Evolutionary conservation across 495 filamentous ascomycete species (phyloP).

Genomic region (Tuber melanosporum): DNA sequence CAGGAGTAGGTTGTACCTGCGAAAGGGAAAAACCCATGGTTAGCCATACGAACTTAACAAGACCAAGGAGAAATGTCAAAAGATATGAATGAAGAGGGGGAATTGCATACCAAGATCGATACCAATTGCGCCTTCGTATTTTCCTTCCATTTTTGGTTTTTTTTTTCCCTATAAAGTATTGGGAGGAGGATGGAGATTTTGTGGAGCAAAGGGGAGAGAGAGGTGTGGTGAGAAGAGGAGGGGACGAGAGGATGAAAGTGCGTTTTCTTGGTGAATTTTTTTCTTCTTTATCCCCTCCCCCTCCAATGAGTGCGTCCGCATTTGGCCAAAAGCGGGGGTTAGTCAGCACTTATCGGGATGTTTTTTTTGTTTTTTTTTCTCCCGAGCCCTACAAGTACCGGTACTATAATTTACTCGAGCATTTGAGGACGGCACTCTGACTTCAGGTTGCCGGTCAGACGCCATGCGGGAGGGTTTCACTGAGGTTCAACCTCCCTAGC

Average conservation of each 20-base stretch:
- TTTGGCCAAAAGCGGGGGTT: constrained; percentile 29
- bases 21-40: constrained; percentile 30
- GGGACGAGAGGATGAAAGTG: constrained; percentile 33
- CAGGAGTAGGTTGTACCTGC: constrained; percentile 98
- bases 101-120: constrained; percentile 82
- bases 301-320: constrained; percentile 30
- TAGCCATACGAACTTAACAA: neutral
- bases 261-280: constrained; percentile 39
- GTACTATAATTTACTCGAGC: neutral
- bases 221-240: constrained; percentile 20
- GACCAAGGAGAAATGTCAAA: constrained; percentile 8
- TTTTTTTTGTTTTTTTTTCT: neutral
- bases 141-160: constrained; percentile 72
- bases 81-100: constrained; percentile 11
- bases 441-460: neutral
- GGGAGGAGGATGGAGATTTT: constrained; percentile 21
- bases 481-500: neutral
- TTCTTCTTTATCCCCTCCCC: constrained; percentile 21
- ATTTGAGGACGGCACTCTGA: too few relatives aligned
- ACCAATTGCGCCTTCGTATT: constrained; percentile 98
- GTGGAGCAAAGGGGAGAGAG: constrained; percentile 22
- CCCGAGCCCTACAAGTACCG: neutral
- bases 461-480: neutral
- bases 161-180: constrained; percentile 9
- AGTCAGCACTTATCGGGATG: constrained; percentile 11